Evolutionary conservation across 768 basidiomycete species (phyloP), one percentile per base, ranked within the genome.

Genomic region (Tulasnella sp.): DNA sequence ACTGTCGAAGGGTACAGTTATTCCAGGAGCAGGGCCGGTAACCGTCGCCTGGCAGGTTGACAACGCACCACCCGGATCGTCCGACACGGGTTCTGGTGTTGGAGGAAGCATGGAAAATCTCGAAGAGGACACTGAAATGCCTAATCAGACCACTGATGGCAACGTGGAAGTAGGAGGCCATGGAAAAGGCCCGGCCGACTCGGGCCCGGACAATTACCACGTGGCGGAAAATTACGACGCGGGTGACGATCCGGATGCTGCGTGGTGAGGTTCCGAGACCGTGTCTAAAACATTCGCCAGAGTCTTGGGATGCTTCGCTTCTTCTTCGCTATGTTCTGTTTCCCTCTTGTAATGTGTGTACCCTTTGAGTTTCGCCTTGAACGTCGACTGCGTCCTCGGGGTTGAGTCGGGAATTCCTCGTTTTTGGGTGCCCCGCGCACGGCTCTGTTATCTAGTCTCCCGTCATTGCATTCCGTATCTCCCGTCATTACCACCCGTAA

Each of bases 1-100:
- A 27, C 85, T 95, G 4, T 89, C 92, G 58, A 94, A 94, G 84
- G 94, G 93, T 34, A 84, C 85, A 21, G 89, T 89, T 79, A 90
- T 95, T 72, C 89, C 94, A 9, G 86, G 89, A 3, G 86, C 92
- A 62, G 93, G 93, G 9, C 83, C 87, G 14, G 89, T 94, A 0
- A 89, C 91, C 80, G 85, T 94, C 74, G 87, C 89, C 18, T 95
- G 94, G 94, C 89, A 89, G 68, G 44, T 72, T 46, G 78, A 79
- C 56, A 44, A 31, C 71, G 56, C 56, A 24, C 34, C 76, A 31
- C 34, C 78, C n/a, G 78, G 71, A 79, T 38, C 71, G 27, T 74
- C 71, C 71, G 46, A 34, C 56, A 62, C 46, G 46, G 38, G 68
- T 46, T 39, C 78, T 19, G 73, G 36, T 74, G 39, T 71, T 72